phyloP scores from a whole-genome alignment of 2,329 filamentous ascomycete species.

The Fusarium hostae region DNA sequence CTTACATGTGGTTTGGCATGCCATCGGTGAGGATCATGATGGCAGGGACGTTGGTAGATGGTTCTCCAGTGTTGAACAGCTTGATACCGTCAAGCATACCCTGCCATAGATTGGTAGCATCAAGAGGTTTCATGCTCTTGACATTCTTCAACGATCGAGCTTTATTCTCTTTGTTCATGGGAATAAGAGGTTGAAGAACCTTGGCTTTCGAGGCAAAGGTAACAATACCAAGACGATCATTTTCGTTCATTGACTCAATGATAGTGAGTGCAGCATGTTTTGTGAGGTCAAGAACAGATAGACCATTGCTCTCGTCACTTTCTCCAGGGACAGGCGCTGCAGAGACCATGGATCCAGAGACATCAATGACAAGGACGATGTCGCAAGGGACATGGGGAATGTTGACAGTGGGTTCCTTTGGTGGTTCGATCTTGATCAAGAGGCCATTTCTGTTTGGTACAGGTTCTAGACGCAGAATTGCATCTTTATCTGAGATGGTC shows the following conservation, averaged over 20 bases:
- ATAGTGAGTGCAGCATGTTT: constrained; percentile 71
- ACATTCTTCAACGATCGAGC: constrained; percentile 54
- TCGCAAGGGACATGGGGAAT: constrained; percentile 63
- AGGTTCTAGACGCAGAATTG: constrained; percentile 53
- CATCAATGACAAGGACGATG: constrained; percentile 70
- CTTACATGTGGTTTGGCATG: constrained; percentile 63
- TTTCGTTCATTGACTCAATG: constrained; percentile 63
- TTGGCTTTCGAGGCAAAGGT: constrained; percentile 59
- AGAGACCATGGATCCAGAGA: constrained; percentile 66
- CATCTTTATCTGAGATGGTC: constrained; percentile 16
- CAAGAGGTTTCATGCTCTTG: constrained; percentile 51
- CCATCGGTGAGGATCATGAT: constrained; percentile 67
- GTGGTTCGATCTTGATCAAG: constrained; percentile 60
- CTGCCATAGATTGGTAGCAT: constrained; percentile 67
- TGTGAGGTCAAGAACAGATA: constrained; percentile 67
- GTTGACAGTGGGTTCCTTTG: constrained; percentile 46
- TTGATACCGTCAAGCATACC: constrained; percentile 63
- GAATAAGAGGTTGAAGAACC: constrained; percentile 58
- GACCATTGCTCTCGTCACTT: constrained; percentile 59
- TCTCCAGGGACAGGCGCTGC: constrained; percentile 60
- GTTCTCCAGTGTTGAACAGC: constrained; percentile 53
- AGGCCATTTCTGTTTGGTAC: constrained; percentile 53
- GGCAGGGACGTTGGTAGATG: constrained; percentile 56
- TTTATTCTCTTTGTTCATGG: constrained; percentile 62
- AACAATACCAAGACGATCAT: constrained; percentile 68